These are phyloP conservation scores for Podochytrium sp. DNA, from an alignment of 192 early-diverging fungal species.

Conservation along the genomic window DNA sequence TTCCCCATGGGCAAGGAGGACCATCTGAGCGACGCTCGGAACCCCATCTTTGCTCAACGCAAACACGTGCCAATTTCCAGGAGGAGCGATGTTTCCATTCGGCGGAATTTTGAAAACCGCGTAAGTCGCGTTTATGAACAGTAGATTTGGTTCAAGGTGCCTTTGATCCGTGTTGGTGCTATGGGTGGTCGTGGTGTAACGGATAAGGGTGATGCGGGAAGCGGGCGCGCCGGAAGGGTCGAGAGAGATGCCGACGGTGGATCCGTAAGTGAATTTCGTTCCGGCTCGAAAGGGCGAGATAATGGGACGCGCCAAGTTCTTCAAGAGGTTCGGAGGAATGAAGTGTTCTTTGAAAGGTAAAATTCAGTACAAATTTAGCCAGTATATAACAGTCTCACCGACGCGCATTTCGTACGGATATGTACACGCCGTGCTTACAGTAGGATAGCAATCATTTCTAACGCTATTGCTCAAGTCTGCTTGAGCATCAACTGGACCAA, in stretches of 20 bases:
- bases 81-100: conserved; percentile 32
- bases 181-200: conserved; percentile 49
- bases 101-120: conserved; percentile 35
- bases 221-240: conserved; percentile 16
- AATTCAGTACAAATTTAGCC: not conserved
- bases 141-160: conserved; percentile 36
- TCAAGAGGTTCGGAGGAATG: conserved; percentile 4
- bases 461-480: not conserved
- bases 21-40: conserved; percentile 28
- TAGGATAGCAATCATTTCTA: not conserved
- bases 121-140: not conserved
- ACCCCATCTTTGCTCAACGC: conserved; percentile 32
- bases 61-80: conserved; percentile 53
- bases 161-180: conserved; percentile 50
- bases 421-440: not conserved
- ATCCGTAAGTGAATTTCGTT: conserved; percentile 34
- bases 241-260: conserved; percentile 24
- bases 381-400: not conserved
- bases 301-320: not conserved
- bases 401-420: conserved; percentile 2
- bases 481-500: not conserved
- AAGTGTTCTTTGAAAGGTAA: not conserved
- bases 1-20: conserved; percentile 8
- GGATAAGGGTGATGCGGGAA: conserved; percentile 30
- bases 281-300: conserved; percentile 6